phyloP scores from a whole-genome alignment of 805 yeast species.

The Yamadazyma endophytica region DNA sequence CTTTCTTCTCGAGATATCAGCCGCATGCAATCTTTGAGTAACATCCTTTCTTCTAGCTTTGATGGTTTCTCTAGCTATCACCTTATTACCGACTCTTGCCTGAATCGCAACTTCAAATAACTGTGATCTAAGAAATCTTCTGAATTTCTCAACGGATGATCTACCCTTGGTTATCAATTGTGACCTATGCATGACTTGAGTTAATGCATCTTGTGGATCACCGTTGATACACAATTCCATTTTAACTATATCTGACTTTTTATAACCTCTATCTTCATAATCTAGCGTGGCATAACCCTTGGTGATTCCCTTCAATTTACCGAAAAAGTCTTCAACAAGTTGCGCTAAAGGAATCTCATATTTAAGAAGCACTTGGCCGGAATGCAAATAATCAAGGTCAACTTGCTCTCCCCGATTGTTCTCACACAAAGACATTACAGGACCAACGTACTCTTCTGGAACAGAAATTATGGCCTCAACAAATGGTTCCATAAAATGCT shows the following conservation, averaged over 20 bases:
- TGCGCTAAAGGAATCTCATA: conserved; percentile 85
- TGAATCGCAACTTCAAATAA: conserved; percentile 91
- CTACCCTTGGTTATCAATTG: conserved; percentile 71
- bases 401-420: conserved; percentile 77
- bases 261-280: conserved; percentile 90
- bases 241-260: conserved; percentile 74
- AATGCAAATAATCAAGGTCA: conserved; percentile 69
- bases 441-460: conserved; percentile 85
- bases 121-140: conserved; percentile 74
- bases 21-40: conserved; percentile 88
- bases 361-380: conserved; percentile 77
- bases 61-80: conserved; percentile 88
- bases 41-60: conserved; percentile 94
- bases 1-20: conserved; percentile 86
- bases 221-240: conserved; percentile 89
- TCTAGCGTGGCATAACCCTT: conserved; percentile 93
- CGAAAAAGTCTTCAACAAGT: conserved; percentile 92
- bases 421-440: conserved; percentile 83
- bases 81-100: conserved; percentile 75
- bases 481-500: conserved; percentile 69
- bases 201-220: conserved; percentile 82
- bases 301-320: conserved; percentile 83
- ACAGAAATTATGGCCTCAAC: conserved; percentile 88
- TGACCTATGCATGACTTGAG: conserved; percentile 82
- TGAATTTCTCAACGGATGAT: conserved; percentile 80